These are phyloP conservation scores for Cutaneotrichosporon sp. DNA, from an alignment of 1,284 basidiomycete species.

Conservation along the genomic window DNA sequence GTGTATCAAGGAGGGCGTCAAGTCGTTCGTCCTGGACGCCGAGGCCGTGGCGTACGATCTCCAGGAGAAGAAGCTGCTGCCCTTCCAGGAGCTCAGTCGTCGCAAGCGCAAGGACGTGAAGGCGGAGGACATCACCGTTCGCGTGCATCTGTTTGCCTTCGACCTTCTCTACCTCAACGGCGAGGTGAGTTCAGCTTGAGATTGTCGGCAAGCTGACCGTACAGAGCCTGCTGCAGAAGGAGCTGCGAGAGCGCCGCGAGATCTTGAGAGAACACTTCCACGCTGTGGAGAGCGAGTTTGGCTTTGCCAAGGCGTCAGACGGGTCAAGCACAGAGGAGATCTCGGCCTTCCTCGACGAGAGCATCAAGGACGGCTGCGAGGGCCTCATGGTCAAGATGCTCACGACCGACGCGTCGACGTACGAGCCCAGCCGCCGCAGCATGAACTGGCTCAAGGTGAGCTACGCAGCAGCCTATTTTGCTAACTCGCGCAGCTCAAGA, in stretches of 20 bases:
- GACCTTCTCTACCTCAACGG: conserved; percentile 62
- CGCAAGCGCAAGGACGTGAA: conserved; percentile 82
- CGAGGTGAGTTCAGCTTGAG: conserved; percentile 46
- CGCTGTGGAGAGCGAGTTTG: conserved; percentile 84
- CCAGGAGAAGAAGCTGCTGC: conserved; percentile 65
- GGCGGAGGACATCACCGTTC: conserved; percentile 61
- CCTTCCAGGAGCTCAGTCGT: conserved; percentile 84
- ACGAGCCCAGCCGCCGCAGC: conserved; percentile 90
- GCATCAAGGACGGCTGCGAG: conserved; percentile 97
- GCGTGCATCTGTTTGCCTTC: conserved; percentile 61
- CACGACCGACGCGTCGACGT: conserved; percentile 83
- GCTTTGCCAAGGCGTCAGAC: conserved; percentile 89
- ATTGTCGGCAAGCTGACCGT: conserved; percentile 11
- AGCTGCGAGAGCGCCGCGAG: conserved; percentile 65
- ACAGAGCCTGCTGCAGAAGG: conserved; percentile 50
- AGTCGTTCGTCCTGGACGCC: conserved; percentile 79
- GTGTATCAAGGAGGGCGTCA: conserved; percentile 75
- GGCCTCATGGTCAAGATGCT: conserved; percentile 99
- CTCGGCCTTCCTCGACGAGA: conserved; percentile 90
- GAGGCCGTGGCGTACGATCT: conserved; percentile 79
- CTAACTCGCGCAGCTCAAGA: conserved; percentile 71
- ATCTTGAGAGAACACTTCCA: conserved; percentile 79
- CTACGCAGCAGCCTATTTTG: background rate
- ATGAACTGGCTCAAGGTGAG: conserved; percentile 97
- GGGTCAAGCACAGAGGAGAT: conserved; percentile 90